Base-by-base conservation (phyloP, 2,329 filamentous ascomycete genomes). In the Scolecobasidium constrictum region DNA sequence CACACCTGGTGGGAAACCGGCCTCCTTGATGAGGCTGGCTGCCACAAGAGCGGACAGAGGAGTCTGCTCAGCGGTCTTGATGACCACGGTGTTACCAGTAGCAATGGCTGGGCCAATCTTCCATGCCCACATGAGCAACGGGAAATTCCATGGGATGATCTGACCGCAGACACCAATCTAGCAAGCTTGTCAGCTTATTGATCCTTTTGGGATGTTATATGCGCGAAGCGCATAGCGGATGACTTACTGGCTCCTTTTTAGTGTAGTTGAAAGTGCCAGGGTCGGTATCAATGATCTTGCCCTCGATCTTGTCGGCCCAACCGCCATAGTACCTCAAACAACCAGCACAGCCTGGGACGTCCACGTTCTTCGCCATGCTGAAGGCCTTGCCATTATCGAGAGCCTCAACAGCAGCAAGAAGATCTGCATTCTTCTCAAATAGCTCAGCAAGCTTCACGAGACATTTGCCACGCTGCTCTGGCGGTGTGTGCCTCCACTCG, bases 61-160 rank as follows among this genome's bases (percentile, higher is more conserved):
- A 7, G 81, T 86, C 68, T 86, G 81, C 66, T 86, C 81, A 49
- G 82, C 81, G 17, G 78, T 76, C 75, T 86, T 86, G 56, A 86
- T 63, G 55, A 86, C 73, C 44, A 86, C 58, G 4, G 71, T 76
- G 74, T 86, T 86, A 56, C 83, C 82, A 28, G 77, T 77, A 51
- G 80, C 78, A 55, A 86, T 68, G 35, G 81, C 81, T 38, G 81
- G 81, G 46, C 74, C 80, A 48, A 86, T 79, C 76, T 93, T 93
- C 86, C 86, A 93, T 42, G 75, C 59, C 73, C 73, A 75, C 83
- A 88, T 88, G 57, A 84, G 75, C 36, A 90, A 68, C 5, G 84
- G 84, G 68, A 86, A 90, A 71, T 90, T 90, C 84, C 84, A 88
- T 48, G 85, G 85, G 55, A 92, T 90, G 58, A 90, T 88, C 63